Evolutionary conservation across 164 flowering plant genomes (phyloP).

Genomic region (Umbellularia californica): DNA sequence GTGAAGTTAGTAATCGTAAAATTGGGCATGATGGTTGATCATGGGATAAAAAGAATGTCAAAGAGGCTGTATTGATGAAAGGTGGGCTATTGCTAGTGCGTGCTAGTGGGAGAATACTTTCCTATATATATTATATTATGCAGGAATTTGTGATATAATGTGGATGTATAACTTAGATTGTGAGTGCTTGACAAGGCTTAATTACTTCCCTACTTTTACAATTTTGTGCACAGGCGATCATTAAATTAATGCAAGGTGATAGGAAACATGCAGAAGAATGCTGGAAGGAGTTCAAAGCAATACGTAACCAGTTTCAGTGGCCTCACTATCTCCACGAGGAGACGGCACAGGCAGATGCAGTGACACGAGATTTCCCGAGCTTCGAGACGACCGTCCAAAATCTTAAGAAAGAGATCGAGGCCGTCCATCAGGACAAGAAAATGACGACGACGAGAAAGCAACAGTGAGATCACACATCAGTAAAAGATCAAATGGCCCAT

Average conservation of each 20-base stretch:
- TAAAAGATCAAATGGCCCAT: neutral
- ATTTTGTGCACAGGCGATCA: neutral
- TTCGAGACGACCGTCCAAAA: neutral
- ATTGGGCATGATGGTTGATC: too few relatives aligned
- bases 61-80: too few relatives aligned
- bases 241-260: neutral
- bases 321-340: neutral
- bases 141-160: too few relatives aligned
- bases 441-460: neutral
- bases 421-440: neutral
- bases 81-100: too few relatives aligned
- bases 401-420: slow-evolving; percentile 4
- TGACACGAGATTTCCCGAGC: neutral
- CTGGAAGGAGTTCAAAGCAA: neutral
- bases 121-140: too few relatives aligned
- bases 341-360: neutral
- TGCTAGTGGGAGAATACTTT: too few relatives aligned
- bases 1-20: too few relatives aligned
- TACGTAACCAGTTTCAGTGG: neutral
- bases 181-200: neutral
- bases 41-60: too few relatives aligned
- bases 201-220: neutral
- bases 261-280: neutral
- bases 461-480: neutral
- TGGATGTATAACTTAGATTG: neutral